Conservation (phyloP, 1,284 basidiomycete species). For the Leccinum griseonigrum region DNA sequence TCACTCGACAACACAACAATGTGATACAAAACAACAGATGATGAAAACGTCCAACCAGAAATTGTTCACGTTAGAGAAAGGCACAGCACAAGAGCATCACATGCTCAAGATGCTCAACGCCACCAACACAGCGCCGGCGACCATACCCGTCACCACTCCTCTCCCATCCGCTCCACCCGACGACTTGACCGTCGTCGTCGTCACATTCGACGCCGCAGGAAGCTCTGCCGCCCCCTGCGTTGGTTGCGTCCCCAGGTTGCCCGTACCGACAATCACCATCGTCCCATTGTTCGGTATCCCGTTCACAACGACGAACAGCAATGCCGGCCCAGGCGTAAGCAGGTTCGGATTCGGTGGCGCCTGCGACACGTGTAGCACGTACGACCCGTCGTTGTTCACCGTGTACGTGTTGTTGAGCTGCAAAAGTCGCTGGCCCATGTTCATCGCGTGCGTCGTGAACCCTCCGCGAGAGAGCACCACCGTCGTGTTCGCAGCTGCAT, state of each 20-base stretch:
- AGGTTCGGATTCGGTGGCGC: slow-evolving; percentile 70
- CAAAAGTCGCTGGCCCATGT: slow-evolving; percentile 55
- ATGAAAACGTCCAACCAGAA: background rate
- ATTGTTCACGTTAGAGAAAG: background rate
- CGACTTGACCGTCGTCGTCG: background rate
- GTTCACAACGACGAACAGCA: slow-evolving; percentile 68
- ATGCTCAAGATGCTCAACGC: background rate
- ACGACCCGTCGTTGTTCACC: slow-evolving; percentile 53
- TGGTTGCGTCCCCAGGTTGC: slow-evolving; percentile 60
- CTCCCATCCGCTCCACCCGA: background rate
- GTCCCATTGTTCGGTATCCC: slow-evolving; percentile 71
- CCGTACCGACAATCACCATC: slow-evolving; percentile 65
- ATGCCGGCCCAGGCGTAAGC: slow-evolving; percentile 71
- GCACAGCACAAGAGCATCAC: background rate
- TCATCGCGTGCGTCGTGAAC: slow-evolving; percentile 76
- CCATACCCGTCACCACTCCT: background rate
- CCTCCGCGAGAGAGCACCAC: slow-evolving; percentile 70
- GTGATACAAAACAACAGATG: background rate
- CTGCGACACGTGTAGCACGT: slow-evolving; percentile 65
- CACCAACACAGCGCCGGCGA: background rate
- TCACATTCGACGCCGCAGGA: slow-evolving; percentile 3
- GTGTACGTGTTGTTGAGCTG: slow-evolving; percentile 54
- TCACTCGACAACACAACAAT: background rate
- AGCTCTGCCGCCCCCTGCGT: slow-evolving; percentile 31
- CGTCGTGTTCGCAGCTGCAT: slow-evolving; percentile 56